A percentile compares a stretch with the other conserved stretches of the same genome.
Evolutionary conservation across 2,329 filamentous ascomycete species (phyloP).

Genomic region (Aphanoascus verrucosus): DNA sequence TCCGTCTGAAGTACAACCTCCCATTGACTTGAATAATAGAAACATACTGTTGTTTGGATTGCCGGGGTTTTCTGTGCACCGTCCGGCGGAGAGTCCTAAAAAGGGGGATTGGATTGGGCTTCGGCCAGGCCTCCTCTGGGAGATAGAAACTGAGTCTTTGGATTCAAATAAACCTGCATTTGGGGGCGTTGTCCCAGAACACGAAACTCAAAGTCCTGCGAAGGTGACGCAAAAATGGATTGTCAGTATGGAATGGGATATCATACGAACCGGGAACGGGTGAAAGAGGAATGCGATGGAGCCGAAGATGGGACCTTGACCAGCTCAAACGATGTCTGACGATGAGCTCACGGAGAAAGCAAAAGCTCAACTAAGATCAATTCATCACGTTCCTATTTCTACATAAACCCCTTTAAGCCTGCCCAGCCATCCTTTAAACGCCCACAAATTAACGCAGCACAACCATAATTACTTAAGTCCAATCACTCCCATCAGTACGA

Average conservation of each 20-base stretch:
- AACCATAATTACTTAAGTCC: neutral
- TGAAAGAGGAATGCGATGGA: neutral
- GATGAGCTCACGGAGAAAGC: too few species aligned
- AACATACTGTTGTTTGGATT: conserved; percentile 13
- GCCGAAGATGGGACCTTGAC: too few species aligned
- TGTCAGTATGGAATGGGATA: conserved; percentile 33
- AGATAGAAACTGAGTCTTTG: conserved; percentile 23
- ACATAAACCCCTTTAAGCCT: neutral
- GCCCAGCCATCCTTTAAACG: neutral
- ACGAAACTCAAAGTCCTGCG: neutral
- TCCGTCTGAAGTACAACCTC: neutral
- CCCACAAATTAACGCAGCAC: neutral
- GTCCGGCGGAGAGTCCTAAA: conserved; percentile 11
- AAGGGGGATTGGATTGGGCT: conserved; percentile 22
- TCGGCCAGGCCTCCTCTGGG: conserved; percentile 27
- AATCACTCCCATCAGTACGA: conserved; percentile 20
- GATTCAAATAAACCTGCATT: neutral
- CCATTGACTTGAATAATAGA: neutral
- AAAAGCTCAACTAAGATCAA: too few species aligned
- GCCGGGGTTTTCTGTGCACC: neutral
- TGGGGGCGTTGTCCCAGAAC: neutral
- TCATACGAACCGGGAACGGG: conserved; percentile 14
- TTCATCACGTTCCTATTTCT: neutral
- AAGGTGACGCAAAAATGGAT: conserved; percentile 23
- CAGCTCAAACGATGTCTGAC: too few species aligned